These are phyloP conservation scores for Macrocystidia cucumis DNA, from an alignment of 1,284 basidiomycete genomes.

Conservation along the genomic window DNA sequence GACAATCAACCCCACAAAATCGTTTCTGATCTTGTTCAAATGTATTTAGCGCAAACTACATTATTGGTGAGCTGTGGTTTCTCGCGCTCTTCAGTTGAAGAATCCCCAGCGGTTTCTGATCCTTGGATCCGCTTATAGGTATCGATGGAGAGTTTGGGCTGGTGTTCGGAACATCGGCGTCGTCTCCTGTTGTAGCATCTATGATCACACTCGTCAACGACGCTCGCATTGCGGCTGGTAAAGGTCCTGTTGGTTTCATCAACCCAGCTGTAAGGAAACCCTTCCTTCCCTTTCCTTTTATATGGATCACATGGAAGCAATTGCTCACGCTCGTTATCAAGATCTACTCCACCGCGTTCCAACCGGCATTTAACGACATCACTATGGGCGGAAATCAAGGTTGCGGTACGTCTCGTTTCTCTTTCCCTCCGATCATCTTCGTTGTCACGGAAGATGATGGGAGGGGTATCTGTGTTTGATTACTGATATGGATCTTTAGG, in stretches of 20 bases:
- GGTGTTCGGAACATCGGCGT: slow-evolving; percentile 28
- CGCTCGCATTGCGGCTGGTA: slow-evolving; percentile 29
- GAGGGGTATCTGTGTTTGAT: too few relatives aligned
- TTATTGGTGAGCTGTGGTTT: slow-evolving; percentile 18
- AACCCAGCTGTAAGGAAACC: slow-evolving; percentile 25
- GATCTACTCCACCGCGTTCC: slow-evolving; percentile 19
- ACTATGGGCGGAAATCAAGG: slow-evolving; percentile 22
- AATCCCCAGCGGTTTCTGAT: slow-evolving; percentile 4
- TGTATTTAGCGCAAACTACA: slow-evolving; percentile 33
- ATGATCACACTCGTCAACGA: slow-evolving; percentile 41
- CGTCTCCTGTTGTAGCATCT: slow-evolving; percentile 31
- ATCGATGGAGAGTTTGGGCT: slow-evolving; percentile 26
- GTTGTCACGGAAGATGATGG: slow-evolving; percentile 19
- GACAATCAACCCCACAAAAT: not conserved
- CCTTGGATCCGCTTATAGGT: slow-evolving; percentile 9
- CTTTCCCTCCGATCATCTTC: not conserved
- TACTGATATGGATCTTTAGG: too few relatives aligned
- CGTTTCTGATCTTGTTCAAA: slow-evolving; percentile 6
- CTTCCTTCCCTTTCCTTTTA: not conserved
- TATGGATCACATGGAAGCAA: too few relatives aligned
- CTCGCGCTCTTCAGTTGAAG: slow-evolving; percentile 1
- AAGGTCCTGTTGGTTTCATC: slow-evolving; percentile 30
- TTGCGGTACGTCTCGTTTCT: slow-evolving; percentile 14
- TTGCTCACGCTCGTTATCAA: slow-evolving; percentile 3
- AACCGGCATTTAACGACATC: slow-evolving; percentile 25